Evolutionary conservation across 495 filamentous ascomycete species (phyloP).

Genomic region (Penicillium subrubescens): DNA sequence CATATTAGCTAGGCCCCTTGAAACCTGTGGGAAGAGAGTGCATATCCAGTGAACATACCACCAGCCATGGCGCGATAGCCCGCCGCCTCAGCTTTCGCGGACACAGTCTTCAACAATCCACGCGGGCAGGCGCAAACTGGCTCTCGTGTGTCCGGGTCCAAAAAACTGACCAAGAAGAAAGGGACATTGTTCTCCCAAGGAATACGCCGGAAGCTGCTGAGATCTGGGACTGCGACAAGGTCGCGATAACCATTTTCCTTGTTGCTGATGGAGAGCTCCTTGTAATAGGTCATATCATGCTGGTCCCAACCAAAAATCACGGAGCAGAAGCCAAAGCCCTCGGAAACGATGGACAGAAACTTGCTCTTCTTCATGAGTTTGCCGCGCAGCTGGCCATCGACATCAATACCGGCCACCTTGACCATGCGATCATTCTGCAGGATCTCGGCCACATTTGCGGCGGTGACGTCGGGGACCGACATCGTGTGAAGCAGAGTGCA

Average conservation of each 20-base stretch:
- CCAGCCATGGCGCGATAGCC: constrained; percentile 88
- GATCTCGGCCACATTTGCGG: constrained; percentile 60
- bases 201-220: constrained; percentile 81
- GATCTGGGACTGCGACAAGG: constrained; percentile 79
- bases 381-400: constrained; percentile 87
- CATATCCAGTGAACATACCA: constrained; percentile 55
- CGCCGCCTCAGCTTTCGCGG: constrained; percentile 64
- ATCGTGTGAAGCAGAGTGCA: constrained; percentile 7
- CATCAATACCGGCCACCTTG: constrained; percentile 90
- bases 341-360: constrained; percentile 79
- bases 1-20: constrained; percentile 7
- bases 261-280: constrained; percentile 86
- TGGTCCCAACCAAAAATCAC: constrained; percentile 98
- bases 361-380: constrained; percentile 97
- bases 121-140: constrained; percentile 83
- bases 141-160: constrained; percentile 55
- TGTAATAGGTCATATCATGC: constrained; percentile 88
- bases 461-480: constrained; percentile 48
- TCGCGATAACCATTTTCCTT: constrained; percentile 92
- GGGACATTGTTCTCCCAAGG: constrained; percentile 94
- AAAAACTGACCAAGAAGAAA: constrained; percentile 90
- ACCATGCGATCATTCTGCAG: constrained; percentile 78
- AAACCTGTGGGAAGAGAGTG: no score
- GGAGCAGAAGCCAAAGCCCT: constrained; percentile 95
- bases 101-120: constrained; percentile 66